A percentile compares a stretch with the other conserved stretches of the same genome.
Conservation (phyloP, 1,284 basidiomycete genomes). For the Cryptococcus wingfieldii region DNA sequence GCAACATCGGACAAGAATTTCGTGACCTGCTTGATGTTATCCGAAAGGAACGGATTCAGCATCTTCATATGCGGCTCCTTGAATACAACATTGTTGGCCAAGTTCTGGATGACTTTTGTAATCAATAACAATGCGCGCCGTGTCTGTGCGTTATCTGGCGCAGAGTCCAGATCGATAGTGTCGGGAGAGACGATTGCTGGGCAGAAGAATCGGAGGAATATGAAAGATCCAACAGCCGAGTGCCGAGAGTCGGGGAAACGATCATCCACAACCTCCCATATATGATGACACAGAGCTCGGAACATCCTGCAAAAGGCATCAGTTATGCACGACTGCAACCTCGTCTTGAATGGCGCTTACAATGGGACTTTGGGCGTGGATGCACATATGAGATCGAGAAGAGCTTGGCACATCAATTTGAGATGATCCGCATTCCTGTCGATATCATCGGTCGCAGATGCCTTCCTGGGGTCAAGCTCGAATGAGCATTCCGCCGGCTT, state of each 20-base stretch:
- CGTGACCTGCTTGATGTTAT: slow-evolving; percentile 73
- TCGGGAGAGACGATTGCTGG: slow-evolving; percentile 84
- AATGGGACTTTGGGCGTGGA: slow-evolving; percentile 69
- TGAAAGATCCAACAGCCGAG: slow-evolving; percentile 82
- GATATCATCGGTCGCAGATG: slow-evolving; percentile 59
- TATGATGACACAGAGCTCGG: slow-evolving; percentile 79
- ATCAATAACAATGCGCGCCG: slow-evolving; percentile 77
- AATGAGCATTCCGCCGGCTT: slow-evolving; percentile 71
- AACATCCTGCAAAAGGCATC: slow-evolving; percentile 61
- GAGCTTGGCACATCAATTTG: slow-evolving; percentile 67
- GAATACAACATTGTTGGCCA: slow-evolving; percentile 89
- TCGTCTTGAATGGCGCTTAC: slow-evolving; percentile 52
- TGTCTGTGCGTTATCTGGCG: slow-evolving; percentile 58
- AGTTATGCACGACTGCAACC: background rate
- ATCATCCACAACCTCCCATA: slow-evolving; percentile 71
- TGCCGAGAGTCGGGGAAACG: slow-evolving; percentile 80
- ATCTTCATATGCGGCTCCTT: slow-evolving; percentile 74
- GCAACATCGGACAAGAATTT: slow-evolving; percentile 76
- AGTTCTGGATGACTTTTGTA: slow-evolving; percentile 84
- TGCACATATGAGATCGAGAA: slow-evolving; percentile 68
- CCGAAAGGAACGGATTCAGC: slow-evolving; percentile 70
- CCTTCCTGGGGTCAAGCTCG: slow-evolving; percentile 69
- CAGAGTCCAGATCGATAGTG: slow-evolving; percentile 72
- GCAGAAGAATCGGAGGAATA: slow-evolving; percentile 69
- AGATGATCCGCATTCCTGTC: slow-evolving; percentile 68